These are phyloP conservation scores for Magnusiomyces suaveolens DNA, from an alignment of 1,139 yeast species.

Conservation along the genomic window DNA sequence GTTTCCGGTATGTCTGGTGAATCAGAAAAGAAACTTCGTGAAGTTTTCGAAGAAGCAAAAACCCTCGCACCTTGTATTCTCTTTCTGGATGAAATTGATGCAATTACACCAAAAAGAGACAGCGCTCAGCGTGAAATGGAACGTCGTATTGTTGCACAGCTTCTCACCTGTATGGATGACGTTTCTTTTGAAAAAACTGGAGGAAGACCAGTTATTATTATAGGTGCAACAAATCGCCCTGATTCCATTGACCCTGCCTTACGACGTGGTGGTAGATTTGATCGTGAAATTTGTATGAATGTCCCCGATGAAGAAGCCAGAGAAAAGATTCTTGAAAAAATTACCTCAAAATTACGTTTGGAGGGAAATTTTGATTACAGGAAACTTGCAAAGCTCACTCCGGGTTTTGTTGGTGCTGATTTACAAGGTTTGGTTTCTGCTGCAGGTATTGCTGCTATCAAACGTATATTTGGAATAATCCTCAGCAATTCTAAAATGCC, in stretches of 20 bases:
- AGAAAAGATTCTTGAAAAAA: constrained; percentile 60
- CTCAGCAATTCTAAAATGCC: constrained; percentile 4
- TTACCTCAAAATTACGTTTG: constrained; percentile 49
- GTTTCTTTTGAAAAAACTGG: constrained; percentile 75
- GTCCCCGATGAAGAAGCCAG: constrained; percentile 89
- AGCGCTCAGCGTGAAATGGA: constrained; percentile 99
- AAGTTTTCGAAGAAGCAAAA: constrained; percentile 88
- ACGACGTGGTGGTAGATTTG: constrained; percentile 94
- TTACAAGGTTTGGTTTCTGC: constrained; percentile 88
- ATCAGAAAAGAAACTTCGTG: constrained; percentile 86
- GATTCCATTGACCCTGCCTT: constrained; percentile 93
- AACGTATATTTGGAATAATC: constrained; percentile 54
- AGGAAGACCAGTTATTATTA: constrained; percentile 88
- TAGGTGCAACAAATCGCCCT: constrained; percentile 96
- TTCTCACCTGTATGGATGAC: constrained; percentile 90
- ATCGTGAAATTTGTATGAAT: constrained; percentile 82
- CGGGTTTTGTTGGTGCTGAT: constrained; percentile 98
- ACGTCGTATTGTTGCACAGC: constrained; percentile 89
- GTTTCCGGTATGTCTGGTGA: constrained; percentile 99
- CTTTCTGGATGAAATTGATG: constrained; percentile 93
- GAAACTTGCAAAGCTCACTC: constrained; percentile 80
- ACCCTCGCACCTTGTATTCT: constrained; percentile 82
- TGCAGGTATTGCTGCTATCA: constrained; percentile 91
- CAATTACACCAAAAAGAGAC: constrained; percentile 96
- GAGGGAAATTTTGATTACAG: constrained; percentile 63